These are phyloP conservation scores for Fraxinus nigra DNA, from an alignment of 305 asterid species.

Conservation along the genomic window DNA sequence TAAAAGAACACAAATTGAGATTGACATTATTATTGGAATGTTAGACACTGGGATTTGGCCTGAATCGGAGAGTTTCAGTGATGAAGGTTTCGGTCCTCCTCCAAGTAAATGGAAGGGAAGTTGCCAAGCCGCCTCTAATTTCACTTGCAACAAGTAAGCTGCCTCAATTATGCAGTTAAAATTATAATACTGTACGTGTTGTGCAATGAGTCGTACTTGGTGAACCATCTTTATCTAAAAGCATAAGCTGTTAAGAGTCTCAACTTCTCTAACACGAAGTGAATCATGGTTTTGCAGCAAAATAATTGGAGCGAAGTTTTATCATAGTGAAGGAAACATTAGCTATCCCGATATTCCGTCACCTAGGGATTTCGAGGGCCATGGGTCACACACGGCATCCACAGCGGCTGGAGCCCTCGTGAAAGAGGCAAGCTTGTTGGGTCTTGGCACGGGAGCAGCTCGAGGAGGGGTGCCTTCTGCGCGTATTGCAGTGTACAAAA, in stretches of 20 bases:
- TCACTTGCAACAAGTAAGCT: conserved; percentile 71
- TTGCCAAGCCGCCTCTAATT: conserved; percentile 57
- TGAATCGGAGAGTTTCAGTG: conserved; percentile 55
- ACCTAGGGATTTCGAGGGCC: conserved; percentile 35
- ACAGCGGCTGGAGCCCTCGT: conserved; percentile 52
- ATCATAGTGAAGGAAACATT: not conserved
- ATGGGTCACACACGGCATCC: conserved; percentile 56
- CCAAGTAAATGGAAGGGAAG: conserved; percentile 70
- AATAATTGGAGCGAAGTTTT: conserved; percentile 46
- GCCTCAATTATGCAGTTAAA: not conserved
- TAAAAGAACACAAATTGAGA: conserved; percentile 31
- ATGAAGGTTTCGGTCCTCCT: conserved; percentile 37
- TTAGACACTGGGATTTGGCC: conserved; percentile 86
- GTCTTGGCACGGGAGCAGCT: conserved; percentile 36
- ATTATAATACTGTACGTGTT: not conserved
- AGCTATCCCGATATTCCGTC: not conserved
- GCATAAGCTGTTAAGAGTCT: not conserved
- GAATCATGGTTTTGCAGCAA: conserved; percentile 28
- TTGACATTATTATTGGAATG: conserved; percentile 48
- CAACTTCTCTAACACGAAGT: not conserved
- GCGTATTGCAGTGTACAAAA: conserved; percentile 38
- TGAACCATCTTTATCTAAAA: not conserved
- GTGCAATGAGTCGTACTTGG: not conserved
- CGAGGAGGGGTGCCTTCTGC: conserved; percentile 54
- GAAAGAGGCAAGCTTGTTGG: conserved; percentile 29